Percentiles rank a stretch among this genome's conserved stretches.
These are phyloP conservation scores for Wickerhamomyces kurtzmanii DNA, from an alignment of 805 yeast genomes.

Conservation along the genomic window DNA sequence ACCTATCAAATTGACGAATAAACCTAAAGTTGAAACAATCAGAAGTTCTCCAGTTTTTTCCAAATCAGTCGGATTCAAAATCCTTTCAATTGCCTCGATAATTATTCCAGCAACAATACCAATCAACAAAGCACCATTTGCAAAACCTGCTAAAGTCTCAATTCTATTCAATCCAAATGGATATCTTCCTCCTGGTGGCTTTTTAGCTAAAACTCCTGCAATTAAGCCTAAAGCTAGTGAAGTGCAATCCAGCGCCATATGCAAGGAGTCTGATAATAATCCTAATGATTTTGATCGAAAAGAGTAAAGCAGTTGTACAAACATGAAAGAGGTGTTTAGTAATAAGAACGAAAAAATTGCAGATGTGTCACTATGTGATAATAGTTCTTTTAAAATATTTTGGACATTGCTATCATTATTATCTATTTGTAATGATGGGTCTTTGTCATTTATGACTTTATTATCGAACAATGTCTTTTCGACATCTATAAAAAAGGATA, in stretches of 20 bases:
- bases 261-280: slow-evolving; percentile 83
- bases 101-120: slow-evolving; percentile 87
- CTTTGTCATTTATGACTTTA: not conserved
- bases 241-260: slow-evolving; percentile 92
- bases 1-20: slow-evolving; percentile 84
- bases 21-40: slow-evolving; percentile 76
- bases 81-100: slow-evolving; percentile 77
- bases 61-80: slow-evolving; percentile 66
- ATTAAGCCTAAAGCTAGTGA: slow-evolving; percentile 83
- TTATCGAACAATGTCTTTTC: slow-evolving; percentile 7
- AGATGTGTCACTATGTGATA: slow-evolving; percentile 55
- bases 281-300: slow-evolving; percentile 90
- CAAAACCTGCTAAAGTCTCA: slow-evolving; percentile 90
- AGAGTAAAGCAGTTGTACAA: slow-evolving; percentile 85
- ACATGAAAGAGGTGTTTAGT: slow-evolving; percentile 87
- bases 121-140: slow-evolving; percentile 80
- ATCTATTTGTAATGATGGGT: not conserved
- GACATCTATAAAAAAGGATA: slow-evolving; percentile 7
- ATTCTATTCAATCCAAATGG: slow-evolving; percentile 83
- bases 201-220: slow-evolving; percentile 63
- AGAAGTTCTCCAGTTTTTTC: slow-evolving; percentile 78
- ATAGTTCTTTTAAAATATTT: slow-evolving; percentile 11
- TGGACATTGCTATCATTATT: not conserved
- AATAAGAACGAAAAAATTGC: slow-evolving; percentile 83
- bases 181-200: slow-evolving; percentile 54